phyloP scores from a whole-genome alignment of 805 yeast genomes.

The Wickerhamomyces subpelliculosus region DNA sequence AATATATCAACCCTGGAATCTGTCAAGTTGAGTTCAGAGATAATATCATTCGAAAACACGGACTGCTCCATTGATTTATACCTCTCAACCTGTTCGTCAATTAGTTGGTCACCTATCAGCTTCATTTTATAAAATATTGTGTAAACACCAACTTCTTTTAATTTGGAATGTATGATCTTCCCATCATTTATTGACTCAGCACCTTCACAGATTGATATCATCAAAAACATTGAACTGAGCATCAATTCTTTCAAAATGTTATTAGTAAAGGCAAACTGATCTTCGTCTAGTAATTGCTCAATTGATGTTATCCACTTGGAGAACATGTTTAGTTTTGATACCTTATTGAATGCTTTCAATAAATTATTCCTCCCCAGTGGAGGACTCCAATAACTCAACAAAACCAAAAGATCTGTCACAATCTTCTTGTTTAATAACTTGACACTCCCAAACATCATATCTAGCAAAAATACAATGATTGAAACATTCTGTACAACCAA shows the following conservation, averaged over 20 bases:
- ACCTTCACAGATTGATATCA: slow-evolving; percentile 17
- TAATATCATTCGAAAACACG: slow-evolving; percentile 9
- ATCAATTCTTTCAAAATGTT: slow-evolving; percentile 13
- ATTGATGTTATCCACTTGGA: slow-evolving; percentile 16
- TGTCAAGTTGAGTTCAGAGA: slow-evolving; percentile 20
- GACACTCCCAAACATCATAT: slow-evolving; percentile 40
- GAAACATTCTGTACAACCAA: slow-evolving; percentile 17
- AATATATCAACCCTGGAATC: slow-evolving; percentile 9
- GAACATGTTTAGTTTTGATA: slow-evolving; percentile 12
- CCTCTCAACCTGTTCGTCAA: slow-evolving; percentile 18
- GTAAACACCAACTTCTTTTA: slow-evolving; percentile 32
- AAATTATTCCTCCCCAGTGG: slow-evolving; percentile 25
- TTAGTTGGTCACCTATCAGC: slow-evolving; percentile 34
- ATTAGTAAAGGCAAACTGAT: slow-evolving; percentile 14
- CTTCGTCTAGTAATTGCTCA: slow-evolving; percentile 7
- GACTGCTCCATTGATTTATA: slow-evolving; percentile 12
- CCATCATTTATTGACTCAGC: slow-evolving; percentile 20
- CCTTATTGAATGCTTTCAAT: slow-evolving; percentile 17
- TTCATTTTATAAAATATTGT: slow-evolving; percentile 26
- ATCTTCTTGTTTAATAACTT: slow-evolving; percentile 45
- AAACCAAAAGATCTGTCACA: slow-evolving; percentile 44
- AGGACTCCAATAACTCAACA: slow-evolving; percentile 18
- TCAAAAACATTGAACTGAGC: slow-evolving; percentile 13
- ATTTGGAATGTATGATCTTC: slow-evolving; percentile 21
- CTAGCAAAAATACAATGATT: slow-evolving; percentile 30